Conservation (phyloP, 2,329 filamentous ascomycete genomes). For the Epichloe aotearoae region DNA sequence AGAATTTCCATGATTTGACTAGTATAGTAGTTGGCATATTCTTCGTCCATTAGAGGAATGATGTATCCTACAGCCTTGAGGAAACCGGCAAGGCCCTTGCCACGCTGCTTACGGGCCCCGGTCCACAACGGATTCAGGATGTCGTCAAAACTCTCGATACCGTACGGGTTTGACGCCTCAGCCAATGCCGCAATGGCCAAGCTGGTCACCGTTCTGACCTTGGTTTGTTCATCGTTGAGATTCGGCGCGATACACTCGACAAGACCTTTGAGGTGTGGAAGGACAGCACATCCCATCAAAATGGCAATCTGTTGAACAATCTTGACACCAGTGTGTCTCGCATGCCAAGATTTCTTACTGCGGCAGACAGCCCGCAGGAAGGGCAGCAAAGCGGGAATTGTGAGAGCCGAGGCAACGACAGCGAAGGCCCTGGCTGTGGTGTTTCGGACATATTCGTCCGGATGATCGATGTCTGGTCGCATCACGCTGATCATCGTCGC, state of each 20-base stretch:
- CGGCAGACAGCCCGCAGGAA: conserved; percentile 92
- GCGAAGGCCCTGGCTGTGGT: conserved; percentile 95
- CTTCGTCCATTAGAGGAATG: conserved; percentile 97
- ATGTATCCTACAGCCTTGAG: conserved; percentile 97
- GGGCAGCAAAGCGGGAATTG: conserved; percentile 86
- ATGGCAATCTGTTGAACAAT: conserved; percentile 99
- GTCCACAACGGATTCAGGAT: conserved; percentile 97
- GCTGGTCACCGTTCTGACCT: conserved; percentile 91
- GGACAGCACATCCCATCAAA: conserved; percentile 91
- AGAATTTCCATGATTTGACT: conserved; percentile 98
- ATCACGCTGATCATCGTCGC: conserved; percentile 99
- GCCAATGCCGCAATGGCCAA: conserved; percentile 89
- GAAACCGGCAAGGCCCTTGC: conserved; percentile 90
- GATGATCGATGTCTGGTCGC: conserved; percentile 96
- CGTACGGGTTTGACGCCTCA: conserved; percentile 93
- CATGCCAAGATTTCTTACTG: conserved; percentile 99
- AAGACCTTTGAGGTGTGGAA: conserved; percentile 88
- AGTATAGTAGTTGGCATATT: conserved; percentile 98
- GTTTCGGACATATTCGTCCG: conserved; percentile 96
- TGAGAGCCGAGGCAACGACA: conserved; percentile 89
- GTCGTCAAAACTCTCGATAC: conserved; percentile 97
- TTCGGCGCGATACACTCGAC: conserved; percentile 96
- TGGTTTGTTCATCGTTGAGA: conserved; percentile 93
- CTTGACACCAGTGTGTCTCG: conserved; percentile 94
- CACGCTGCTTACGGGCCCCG: conserved; percentile 86